phyloP scores from a whole-genome alignment of 176 grass and related monocot genomes.

The Rhynchospora breviuscula region DNA sequence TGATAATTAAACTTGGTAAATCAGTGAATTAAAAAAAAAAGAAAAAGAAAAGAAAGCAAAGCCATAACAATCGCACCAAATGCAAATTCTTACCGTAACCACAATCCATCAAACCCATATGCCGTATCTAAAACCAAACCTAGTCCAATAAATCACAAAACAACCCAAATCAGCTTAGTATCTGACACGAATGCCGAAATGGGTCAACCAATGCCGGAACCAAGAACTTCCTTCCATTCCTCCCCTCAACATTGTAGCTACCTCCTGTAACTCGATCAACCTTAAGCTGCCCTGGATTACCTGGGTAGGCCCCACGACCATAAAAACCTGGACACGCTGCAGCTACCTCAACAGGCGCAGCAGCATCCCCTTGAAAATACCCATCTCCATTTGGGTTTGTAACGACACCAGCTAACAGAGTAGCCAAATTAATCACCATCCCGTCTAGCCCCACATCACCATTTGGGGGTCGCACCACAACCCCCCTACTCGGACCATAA shows the following conservation, averaged over 20 bases:
- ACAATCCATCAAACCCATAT: neutral
- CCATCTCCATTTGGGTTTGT: slow-evolving; percentile 74
- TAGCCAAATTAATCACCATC: slow-evolving; percentile 78
- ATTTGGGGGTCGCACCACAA: slow-evolving; percentile 48
- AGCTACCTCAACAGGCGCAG: slow-evolving; percentile 57
- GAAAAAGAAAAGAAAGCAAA: neutral
- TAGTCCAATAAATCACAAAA: neutral
- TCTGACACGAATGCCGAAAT: slow-evolving; percentile 39
- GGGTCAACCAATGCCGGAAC: slow-evolving; percentile 73
- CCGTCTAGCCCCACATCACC: slow-evolving; percentile 58
- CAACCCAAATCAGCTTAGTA: slow-evolving; percentile 23
- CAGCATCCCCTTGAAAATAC: slow-evolving; percentile 59
- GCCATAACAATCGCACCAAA: neutral
- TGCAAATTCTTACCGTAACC: neutral
- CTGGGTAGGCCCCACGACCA: slow-evolving; percentile 54
- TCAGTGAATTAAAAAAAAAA: neutral
- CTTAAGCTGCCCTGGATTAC: slow-evolving; percentile 48
- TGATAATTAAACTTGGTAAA: neutral
- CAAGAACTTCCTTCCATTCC: slow-evolving; percentile 74
- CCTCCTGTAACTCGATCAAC: slow-evolving; percentile 43
- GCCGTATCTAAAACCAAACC: neutral
- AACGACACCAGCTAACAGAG: slow-evolving; percentile 56
- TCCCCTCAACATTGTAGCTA: slow-evolving; percentile 76
- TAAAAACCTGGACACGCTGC: slow-evolving; percentile 44
- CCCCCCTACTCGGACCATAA: slow-evolving; percentile 23